Conservation (phyloP, 805 yeast genomes). For the Wickerhamiella sergipiensis region DNA sequence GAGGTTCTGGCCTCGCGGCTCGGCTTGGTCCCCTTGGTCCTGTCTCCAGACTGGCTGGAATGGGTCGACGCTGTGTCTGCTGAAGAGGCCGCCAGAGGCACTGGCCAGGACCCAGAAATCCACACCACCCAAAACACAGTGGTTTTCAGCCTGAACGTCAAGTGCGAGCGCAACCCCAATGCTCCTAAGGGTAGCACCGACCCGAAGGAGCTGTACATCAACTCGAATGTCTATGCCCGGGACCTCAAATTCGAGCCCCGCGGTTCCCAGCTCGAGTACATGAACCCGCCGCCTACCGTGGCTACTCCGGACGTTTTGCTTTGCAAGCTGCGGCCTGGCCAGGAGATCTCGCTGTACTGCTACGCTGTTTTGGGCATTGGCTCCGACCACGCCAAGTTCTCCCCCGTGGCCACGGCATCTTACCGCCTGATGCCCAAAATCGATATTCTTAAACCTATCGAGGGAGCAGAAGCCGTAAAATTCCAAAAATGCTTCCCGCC, state of each 20-base stretch:
- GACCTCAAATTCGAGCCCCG: slow-evolving; percentile 86
- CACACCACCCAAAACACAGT: slow-evolving; percentile 83
- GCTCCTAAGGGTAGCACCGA: slow-evolving; percentile 67
- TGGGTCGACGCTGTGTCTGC: slow-evolving; percentile 39
- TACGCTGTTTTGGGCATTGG: slow-evolving; percentile 90
- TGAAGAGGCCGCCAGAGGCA: slow-evolving; percentile 14
- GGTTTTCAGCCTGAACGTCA: slow-evolving; percentile 65
- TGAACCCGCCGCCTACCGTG: slow-evolving; percentile 42
- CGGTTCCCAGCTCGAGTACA: slow-evolving; percentile 66
- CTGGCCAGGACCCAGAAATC: slow-evolving; percentile 9
- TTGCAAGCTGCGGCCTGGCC: slow-evolving; percentile 93
- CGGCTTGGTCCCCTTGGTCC: slow-evolving; percentile 80
- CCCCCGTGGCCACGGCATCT: slow-evolving; percentile 95
- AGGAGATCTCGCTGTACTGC: slow-evolving; percentile 79
- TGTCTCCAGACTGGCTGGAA: slow-evolving; percentile 75
- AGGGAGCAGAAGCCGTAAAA: slow-evolving; percentile 60
- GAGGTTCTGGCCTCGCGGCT: slow-evolving; percentile 93
- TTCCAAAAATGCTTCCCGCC: slow-evolving; percentile 85
- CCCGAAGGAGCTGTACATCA: slow-evolving; percentile 71
- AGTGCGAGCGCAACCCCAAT: slow-evolving; percentile 74
- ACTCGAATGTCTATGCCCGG: slow-evolving; percentile 76
- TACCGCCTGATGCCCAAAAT: slow-evolving; percentile 86
- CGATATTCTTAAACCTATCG: slow-evolving; percentile 42
- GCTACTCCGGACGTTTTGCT: slow-evolving; percentile 79
- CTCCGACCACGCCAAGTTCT: slow-evolving; percentile 90